Conservation (phyloP, 148 eudicot species). For the Rhododendron ovatum region DNA sequence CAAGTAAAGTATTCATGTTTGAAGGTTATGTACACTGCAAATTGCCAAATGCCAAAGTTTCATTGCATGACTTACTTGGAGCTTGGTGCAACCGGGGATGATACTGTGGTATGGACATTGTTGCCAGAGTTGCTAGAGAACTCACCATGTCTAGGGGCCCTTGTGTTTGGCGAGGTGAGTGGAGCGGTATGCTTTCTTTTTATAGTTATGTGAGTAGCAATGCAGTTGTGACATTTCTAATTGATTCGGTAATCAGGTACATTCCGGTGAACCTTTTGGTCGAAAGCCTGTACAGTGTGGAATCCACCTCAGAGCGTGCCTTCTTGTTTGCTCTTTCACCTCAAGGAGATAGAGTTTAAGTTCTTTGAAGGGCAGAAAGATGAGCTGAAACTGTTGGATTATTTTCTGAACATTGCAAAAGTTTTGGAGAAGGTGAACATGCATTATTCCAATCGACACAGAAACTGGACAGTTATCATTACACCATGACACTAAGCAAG, state of each 20-base stretch:
- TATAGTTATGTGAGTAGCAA: neutral
- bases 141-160: neutral
- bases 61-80: neutral
- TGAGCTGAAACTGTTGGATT: neutral
- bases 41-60: neutral
- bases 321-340: constrained; percentile 6
- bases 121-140: neutral
- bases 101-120: neutral
- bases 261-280: neutral
- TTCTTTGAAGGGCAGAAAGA: neutral
- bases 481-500: too few species aligned
- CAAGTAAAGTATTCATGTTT: neutral
- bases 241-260: neutral
- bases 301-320: neutral
- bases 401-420: neutral
- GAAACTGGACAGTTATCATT: neutral
- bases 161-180: neutral
- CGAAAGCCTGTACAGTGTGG: neutral
- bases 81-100: neutral
- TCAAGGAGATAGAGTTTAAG: constrained; percentile 4
- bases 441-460: neutral
- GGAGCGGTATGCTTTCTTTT: neutral
- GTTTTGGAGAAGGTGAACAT: constrained; percentile 10
- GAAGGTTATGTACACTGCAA: neutral
- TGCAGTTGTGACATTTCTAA: neutral